Conservation (phyloP, 208 protist species). For the Acanthamoeba sp. region DNA sequence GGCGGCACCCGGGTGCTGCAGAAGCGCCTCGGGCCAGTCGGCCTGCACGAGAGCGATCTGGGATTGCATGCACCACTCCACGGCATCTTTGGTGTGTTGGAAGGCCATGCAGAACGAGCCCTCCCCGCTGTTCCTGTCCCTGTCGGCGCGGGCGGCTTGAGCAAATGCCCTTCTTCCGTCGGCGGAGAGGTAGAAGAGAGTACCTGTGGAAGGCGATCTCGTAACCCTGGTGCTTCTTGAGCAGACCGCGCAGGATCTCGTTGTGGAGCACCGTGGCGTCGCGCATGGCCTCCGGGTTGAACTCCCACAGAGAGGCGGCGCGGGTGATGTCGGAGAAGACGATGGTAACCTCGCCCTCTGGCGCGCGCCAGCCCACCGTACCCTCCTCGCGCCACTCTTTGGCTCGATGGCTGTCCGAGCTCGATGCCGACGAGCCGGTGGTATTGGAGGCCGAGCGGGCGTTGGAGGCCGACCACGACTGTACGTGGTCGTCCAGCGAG, state of each 20-base stretch:
- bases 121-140: slow-evolving; percentile 45
- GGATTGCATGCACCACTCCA: background rate
- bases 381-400: background rate
- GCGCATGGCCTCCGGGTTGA: too few relatives aligned
- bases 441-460: background rate
- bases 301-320: too few relatives aligned
- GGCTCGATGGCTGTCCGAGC: background rate
- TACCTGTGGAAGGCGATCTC: slow-evolving; percentile 25
- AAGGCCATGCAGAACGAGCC: slow-evolving; percentile 68
- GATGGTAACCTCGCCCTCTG: slow-evolving; percentile 11
- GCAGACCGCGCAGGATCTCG: background rate
- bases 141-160: too few relatives aligned
- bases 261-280: slow-evolving; percentile 67
- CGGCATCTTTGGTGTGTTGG: background rate
- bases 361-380: background rate
- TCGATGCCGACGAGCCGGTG: background rate
- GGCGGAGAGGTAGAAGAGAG: background rate
- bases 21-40: slow-evolving; percentile 34
- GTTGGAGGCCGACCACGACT: background rate
- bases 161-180: too few relatives aligned
- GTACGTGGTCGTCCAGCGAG: background rate
- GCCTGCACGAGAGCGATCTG: background rate
- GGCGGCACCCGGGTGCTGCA: slow-evolving; percentile 5
- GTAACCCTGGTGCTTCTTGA: background rate
- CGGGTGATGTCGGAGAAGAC: too few relatives aligned